Percentiles rank a stretch among this genome's conserved stretches.
Evolutionary conservation across 805 yeast genomes (phyloP).

Genomic region (Yarrowia divulgata): DNA sequence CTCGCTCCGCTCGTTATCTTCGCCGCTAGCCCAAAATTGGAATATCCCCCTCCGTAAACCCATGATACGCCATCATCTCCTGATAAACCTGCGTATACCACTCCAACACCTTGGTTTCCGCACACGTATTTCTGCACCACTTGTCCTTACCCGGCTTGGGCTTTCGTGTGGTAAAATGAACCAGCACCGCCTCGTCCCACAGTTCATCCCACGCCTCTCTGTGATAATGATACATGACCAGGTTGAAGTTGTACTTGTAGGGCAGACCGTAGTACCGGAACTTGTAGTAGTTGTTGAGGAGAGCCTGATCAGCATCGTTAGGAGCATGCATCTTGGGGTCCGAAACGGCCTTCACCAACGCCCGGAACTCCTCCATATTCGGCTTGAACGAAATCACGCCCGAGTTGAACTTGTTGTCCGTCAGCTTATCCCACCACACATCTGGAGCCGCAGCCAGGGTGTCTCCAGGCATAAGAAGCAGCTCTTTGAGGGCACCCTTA

Average conservation of each 20-base stretch:
- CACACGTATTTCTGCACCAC: conserved; percentile 28
- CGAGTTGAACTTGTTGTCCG: conserved; percentile 45
- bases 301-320: conserved; percentile 47
- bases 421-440: conserved; percentile 45
- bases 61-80: conserved; percentile 45
- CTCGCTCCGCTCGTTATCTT: not conserved
- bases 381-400: conserved; percentile 46
- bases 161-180: conserved; percentile 45
- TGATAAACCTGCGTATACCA: conserved; percentile 45
- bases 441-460: conserved; percentile 46
- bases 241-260: conserved; percentile 45
- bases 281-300: conserved; percentile 44
- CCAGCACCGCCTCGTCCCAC: conserved; percentile 46
- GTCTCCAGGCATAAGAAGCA: conserved; percentile 45
- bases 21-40: conserved; percentile 42
- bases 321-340: conserved; percentile 47
- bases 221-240: conserved; percentile 44
- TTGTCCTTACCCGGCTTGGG: conserved; percentile 39
- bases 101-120: conserved; percentile 28
- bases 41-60: conserved; percentile 41
- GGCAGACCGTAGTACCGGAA: conserved; percentile 44
- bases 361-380: conserved; percentile 45
- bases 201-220: conserved; percentile 44
- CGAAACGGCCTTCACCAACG: conserved; percentile 44
- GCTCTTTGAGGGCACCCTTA: conserved; percentile 40